Conservation (phyloP, 768 basidiomycete genomes). For the Nidularia pulvinata region DNA sequence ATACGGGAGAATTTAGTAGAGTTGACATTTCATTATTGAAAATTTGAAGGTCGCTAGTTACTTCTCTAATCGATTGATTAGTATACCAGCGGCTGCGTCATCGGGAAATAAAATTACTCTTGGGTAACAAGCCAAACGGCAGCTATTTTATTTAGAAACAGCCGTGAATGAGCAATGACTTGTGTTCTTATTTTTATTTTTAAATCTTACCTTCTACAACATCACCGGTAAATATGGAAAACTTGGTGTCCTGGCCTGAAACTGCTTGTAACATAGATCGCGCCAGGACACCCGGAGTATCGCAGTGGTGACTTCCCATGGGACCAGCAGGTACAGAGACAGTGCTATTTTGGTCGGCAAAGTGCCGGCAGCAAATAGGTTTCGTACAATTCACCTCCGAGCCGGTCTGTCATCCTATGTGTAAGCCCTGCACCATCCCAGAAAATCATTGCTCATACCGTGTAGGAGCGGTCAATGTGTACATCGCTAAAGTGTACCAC, state of each 20-base stretch:
- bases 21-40: conserved; percentile 46
- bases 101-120: conserved; percentile 23
- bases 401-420: conserved; percentile 33
- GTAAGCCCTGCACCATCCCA: background rate
- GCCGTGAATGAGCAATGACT: background rate
- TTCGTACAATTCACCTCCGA: conserved; percentile 60
- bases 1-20: conserved; percentile 39
- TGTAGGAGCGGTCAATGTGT: conserved; percentile 59
- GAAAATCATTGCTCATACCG: conserved; percentile 24
- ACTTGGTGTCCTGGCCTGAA: conserved; percentile 30
- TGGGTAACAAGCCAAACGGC: conserved; percentile 49
- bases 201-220: conserved; percentile 48
- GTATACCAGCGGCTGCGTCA: background rate
- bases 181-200: too few relatives aligned
- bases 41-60: conserved; percentile 38
- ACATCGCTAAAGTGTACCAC: conserved; percentile 65
- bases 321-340: conserved; percentile 44
- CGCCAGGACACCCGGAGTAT: conserved; percentile 46
- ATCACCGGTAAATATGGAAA: conserved; percentile 67
- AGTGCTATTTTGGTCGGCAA: conserved; percentile 32
- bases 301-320: conserved; percentile 49
- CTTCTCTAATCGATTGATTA: conserved; percentile 24
- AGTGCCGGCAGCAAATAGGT: conserved; percentile 61
- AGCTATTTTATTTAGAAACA: conserved; percentile 21
- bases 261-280: conserved; percentile 49